A percentile compares a stretch with the other conserved stretches of the same genome.
phyloP scores from a whole-genome alignment of 495 filamentous ascomycete species.

The Physcia stellaris region DNA sequence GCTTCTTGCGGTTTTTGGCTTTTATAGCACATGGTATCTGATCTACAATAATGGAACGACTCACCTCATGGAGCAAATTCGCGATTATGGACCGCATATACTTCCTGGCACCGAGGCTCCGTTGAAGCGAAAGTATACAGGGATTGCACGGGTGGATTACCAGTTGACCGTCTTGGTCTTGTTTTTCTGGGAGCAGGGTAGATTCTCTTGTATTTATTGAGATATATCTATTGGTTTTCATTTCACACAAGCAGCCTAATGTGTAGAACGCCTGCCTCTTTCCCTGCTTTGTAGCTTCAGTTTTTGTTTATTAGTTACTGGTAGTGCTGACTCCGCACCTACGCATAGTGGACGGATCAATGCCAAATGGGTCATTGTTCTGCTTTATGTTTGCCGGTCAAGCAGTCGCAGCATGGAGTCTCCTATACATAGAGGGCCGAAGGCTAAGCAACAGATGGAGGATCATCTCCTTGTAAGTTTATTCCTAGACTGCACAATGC shows the following conservation, averaged over 20 bases:
- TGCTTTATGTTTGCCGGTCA: conserved; percentile 38
- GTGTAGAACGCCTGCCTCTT: too few species aligned
- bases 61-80: conserved; percentile 16
- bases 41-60: conserved; percentile 27
- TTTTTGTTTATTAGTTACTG: too few species aligned
- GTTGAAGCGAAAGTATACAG: conserved; percentile 32
- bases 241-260: too few species aligned
- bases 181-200: conserved; percentile 45
- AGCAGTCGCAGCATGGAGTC: conserved; percentile 39
- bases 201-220: too few species aligned
- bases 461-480: conserved; percentile 37
- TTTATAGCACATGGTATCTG: conserved; percentile 30
- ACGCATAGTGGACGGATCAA: conserved; percentile 37
- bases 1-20: too few species aligned
- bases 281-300: too few species aligned
- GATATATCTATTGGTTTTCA: too few species aligned
- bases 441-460: conserved; percentile 39
- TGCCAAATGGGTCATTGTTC: conserved; percentile 30
- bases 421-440: conserved; percentile 42
- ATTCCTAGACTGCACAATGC: neutral
- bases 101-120: conserved; percentile 29
- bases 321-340: too few species aligned
- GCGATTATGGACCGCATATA: conserved; percentile 18
- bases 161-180: conserved; percentile 31
- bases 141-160: conserved; percentile 32